Evolutionary conservation across 805 yeast genomes (phyloP), one percentile per base, ranked within the genome.

Genomic region (Metschnikowia cerradonensis): DNA sequence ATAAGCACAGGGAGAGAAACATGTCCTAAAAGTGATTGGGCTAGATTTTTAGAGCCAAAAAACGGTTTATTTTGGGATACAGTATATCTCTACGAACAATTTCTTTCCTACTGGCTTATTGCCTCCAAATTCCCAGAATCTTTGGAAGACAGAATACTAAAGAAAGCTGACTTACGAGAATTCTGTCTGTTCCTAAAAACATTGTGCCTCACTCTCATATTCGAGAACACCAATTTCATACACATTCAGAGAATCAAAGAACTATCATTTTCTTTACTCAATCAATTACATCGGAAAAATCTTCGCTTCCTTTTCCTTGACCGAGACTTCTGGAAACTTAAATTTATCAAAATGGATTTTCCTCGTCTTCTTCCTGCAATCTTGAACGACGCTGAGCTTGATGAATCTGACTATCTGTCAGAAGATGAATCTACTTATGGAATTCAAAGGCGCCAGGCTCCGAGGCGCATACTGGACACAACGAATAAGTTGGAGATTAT

Each of bases 51-150:
- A 11, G 11, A 15, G 20, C 17, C 7, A 10, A 23, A 35, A 6
- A 10, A 45, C 7, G 13, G 26, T 6, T 44, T 43, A 2, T 73
- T 73, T 47, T 72, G 75, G 72, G 63, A 65, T 32, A 53, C 62
- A 5, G 61, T 86, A 2, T 72, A 69, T 41, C 61, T 84, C 0
- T 78, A 83, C 52, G 73, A 84, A 51, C 89, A 86, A 55, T 60
- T 86, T 8, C 77, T 82, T 52, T 81, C 90, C 0, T 85, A 83
- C 58, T 79, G 87, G 79, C 65, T 87, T 39, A 76, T 81, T 23
- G 81, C 87, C 7, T 78, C 88, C 2, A 84, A 81, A 55, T 95
- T 88, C 60, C 67, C 71, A 10, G 91, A 84, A 56, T 66, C 84
- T 43, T 76, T 79, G 49, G 64, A 62, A 10, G 68, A 65, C 6